phyloP scores from a whole-genome alignment of 2,329 filamentous ascomycete genomes.

The Paraphoma sp. region DNA sequence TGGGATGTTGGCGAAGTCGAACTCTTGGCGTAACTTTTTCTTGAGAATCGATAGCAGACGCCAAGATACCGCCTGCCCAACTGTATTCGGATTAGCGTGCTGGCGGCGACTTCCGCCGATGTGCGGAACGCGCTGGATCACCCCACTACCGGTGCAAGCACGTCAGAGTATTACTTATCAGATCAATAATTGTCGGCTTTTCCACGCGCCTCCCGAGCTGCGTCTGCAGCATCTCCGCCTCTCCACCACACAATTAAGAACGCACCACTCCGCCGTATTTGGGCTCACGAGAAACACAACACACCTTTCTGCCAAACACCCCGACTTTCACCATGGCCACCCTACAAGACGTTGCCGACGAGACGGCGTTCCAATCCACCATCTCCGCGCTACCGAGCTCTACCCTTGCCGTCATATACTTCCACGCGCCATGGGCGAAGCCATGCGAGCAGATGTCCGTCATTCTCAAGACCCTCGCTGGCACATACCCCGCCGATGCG shows the following conservation, averaged over 20 bases:
- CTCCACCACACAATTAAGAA: neutral
- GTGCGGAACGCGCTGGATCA: conserved; percentile 1
- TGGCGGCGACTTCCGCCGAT: conserved; percentile 4
- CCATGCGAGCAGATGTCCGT: conserved; percentile 94
- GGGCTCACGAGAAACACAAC: too few species aligned
- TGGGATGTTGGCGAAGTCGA: conserved; percentile 18
- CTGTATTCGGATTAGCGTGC: conserved; percentile 8
- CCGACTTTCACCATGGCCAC: conserved; percentile 49
- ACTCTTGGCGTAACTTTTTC: conserved; percentile 33
- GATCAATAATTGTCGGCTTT: conserved; percentile 16
- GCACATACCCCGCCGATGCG: conserved; percentile 76
- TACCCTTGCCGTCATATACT: conserved; percentile 84
- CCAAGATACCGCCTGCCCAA: neutral
- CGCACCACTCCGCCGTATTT: neutral
- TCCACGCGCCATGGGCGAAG: conserved; percentile 95
- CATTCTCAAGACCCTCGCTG: conserved; percentile 83
- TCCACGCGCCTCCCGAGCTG: neutral
- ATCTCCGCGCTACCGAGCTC: conserved; percentile 71
- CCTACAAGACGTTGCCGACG: conserved; percentile 77
- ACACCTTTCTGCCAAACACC: neutral
- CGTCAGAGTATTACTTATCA: conserved; percentile 37
- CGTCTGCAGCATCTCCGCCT: neutral
- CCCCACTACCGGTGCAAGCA: conserved; percentile 25
- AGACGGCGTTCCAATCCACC: conserved; percentile 75
- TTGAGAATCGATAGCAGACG: conserved; percentile 12